Evolutionary conservation across 2,329 filamentous ascomycete species (phyloP), one percentile per base, ranked within the genome.

Genomic region (Geosmithia morbida): DNA sequence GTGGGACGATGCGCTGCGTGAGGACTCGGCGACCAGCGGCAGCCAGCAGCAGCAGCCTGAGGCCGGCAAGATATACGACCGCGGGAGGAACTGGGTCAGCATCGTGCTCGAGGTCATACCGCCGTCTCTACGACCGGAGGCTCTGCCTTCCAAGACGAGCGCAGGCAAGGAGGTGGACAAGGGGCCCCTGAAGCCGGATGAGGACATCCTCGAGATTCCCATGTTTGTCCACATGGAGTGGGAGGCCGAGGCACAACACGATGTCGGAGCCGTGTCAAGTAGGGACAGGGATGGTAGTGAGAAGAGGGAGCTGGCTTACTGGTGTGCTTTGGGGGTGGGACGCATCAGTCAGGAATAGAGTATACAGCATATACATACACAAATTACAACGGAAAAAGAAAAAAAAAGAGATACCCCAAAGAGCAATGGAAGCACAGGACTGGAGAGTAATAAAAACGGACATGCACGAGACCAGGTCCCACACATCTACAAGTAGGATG

Each of bases 41-140:
- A 11, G 11, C 33, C 6, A 3, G 3, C 11, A 11, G 10, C 11
- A 16, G 11, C 75, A 79, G 45, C 78, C 85, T 16, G 88, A 94
- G 62, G 86, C 86, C 0, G 92, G 90, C 46, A 97, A 97, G 65
- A 81, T 97, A n/a, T 98, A 87, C 85, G 89, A 96, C 52, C 78
- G 83, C 47, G 90, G 89, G 0, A 74, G 89, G 37, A 98, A 97
- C 62, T 96, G 89, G 86, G 92, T 92, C 16, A 92, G 83, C 53
- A 87, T 98, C 11, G 85, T 96, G 18, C 72, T 98, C 22, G 92
- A 98, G 61, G 83, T 98, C 14, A 77, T 96, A 1, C 77, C 89
- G 2, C 70, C 78, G 0, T 73, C 70, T 43, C 60, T 81, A 19
- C 61, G 62, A 39, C 54, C 66, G 1, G 67, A 70, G 30, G 56